phyloP scores from a whole-genome alignment of 176 grass and related monocot genomes.

The Bothriochloa decipiens region DNA sequence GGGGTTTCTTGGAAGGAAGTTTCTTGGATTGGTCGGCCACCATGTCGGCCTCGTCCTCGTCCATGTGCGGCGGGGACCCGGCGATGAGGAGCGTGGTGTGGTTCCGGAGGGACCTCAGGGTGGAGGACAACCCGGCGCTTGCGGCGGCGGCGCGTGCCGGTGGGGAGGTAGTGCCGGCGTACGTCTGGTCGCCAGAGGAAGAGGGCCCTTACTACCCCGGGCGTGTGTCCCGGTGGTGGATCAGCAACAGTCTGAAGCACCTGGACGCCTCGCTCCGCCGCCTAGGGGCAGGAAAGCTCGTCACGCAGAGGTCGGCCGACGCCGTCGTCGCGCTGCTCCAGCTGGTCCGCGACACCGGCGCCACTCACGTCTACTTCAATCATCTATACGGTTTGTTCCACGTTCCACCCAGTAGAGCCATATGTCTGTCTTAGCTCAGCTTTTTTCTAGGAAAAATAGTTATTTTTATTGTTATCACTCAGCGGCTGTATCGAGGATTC shows the following conservation, averaged over 20 bases:
- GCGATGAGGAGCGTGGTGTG: conserved; percentile 68
- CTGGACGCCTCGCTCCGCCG: conserved; percentile 74
- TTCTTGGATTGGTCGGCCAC: conserved; percentile 40
- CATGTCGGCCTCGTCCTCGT: conserved; percentile 51
- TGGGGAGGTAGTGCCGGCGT: conserved; percentile 73
- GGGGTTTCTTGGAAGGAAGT: conserved; percentile 18
- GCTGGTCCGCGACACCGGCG: conserved; percentile 64
- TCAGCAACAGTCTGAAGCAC: conserved; percentile 75
- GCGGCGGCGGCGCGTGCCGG: conserved; percentile 59
- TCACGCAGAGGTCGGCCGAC: conserved; percentile 69
- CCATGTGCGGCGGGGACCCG: conserved; percentile 47
- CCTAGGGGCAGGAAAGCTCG: conserved; percentile 68
- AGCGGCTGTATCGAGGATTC: neutral
- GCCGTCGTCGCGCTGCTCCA: conserved; percentile 67
- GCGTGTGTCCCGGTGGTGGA: conserved; percentile 88
- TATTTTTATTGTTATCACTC: conserved; percentile 17
- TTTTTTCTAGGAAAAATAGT: conserved; percentile 10
- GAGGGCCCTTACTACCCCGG: conserved; percentile 74
- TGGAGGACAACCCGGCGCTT: conserved; percentile 87
- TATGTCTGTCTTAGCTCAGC: conserved; percentile 7
- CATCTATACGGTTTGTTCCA: conserved; percentile 78
- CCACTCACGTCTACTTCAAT: conserved; percentile 95
- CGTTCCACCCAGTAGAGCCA: neutral
- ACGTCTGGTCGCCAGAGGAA: conserved; percentile 88
- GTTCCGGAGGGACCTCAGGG: conserved; percentile 86